Percentiles rank a stretch among this genome's conserved stretches.
phyloP scores from a whole-genome alignment of 2,329 filamentous ascomycete genomes.

The Truncatella angustata region DNA sequence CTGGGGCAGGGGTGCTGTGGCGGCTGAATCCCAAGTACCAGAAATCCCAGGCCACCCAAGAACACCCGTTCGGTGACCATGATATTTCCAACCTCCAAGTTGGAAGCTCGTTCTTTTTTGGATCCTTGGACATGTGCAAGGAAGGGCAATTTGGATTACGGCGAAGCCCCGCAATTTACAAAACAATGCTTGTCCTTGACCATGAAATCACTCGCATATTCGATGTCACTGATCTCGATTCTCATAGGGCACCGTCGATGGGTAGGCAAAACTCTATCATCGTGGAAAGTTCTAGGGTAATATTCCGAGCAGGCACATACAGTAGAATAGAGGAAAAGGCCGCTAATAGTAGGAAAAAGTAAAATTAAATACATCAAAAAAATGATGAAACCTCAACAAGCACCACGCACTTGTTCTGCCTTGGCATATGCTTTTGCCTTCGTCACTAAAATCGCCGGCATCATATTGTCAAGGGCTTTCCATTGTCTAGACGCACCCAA shows the following conservation, averaged over 20 bases:
- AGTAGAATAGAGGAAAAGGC: background rate
- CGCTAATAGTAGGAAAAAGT: background rate
- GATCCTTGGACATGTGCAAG: no score
- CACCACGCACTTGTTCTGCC: background rate
- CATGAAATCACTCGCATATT: background rate
- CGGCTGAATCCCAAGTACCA: background rate
- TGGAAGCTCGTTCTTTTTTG: background rate
- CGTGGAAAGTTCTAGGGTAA: background rate
- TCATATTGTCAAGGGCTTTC: slow-evolving; percentile 3
- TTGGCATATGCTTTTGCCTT: background rate
- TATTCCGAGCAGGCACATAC: no score
- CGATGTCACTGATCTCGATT: background rate
- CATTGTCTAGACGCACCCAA: background rate
- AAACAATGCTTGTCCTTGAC: slow-evolving; percentile 6
- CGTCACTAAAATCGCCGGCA: background rate
- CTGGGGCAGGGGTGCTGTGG: no score
- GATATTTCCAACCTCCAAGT: background rate
- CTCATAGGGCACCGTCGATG: background rate
- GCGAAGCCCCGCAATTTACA: slow-evolving; percentile 8
- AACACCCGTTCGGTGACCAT: no score
- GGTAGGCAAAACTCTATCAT: background rate
- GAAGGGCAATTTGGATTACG: background rate
- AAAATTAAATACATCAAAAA: background rate
- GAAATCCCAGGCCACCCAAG: no score
- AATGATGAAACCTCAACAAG: background rate